These are phyloP conservation scores for Fusarium sp. DNA, from an alignment of 2,329 filamentous ascomycete species.

Conservation along the genomic window DNA sequence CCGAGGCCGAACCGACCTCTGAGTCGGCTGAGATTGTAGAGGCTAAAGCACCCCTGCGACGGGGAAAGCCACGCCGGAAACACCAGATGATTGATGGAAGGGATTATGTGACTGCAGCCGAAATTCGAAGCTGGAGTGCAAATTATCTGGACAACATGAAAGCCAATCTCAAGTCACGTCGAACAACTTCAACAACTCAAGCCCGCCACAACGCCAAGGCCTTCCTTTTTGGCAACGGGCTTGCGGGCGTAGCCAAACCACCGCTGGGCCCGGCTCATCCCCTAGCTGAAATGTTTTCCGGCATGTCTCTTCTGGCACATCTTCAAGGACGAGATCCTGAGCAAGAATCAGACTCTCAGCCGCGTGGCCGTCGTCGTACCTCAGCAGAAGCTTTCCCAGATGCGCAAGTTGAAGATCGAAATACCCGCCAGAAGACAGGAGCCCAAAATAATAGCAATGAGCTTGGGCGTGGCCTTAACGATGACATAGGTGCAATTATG, in stretches of 20 bases:
- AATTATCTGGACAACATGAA: conserved; percentile 68
- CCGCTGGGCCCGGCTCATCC: conserved; percentile 53
- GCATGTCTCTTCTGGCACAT: conserved; percentile 54
- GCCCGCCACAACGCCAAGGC: conserved; percentile 54
- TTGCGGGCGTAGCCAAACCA: conserved; percentile 46
- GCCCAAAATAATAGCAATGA: conserved; percentile 40
- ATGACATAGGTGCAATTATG: conserved; percentile 46
- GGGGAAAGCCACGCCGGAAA: conserved; percentile 44
- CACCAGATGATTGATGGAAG: conserved; percentile 48
- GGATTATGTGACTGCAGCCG: conserved; percentile 52
- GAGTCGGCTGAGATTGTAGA: conserved; percentile 39
- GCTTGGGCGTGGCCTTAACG: conserved; percentile 43
- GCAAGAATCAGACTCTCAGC: conserved; percentile 26
- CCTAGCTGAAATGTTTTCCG: conserved; percentile 59
- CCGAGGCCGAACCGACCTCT: conserved; percentile 36
- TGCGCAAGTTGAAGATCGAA: conserved; percentile 51
- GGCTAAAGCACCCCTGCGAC: conserved; percentile 35
- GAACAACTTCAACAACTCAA: conserved; percentile 48
- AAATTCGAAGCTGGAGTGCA: conserved; percentile 56
- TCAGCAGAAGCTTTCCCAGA: conserved; percentile 59
- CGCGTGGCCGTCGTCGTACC: conserved; percentile 54
- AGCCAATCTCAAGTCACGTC: conserved; percentile 44
- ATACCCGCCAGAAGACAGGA: conserved; percentile 53
- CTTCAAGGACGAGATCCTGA: conserved; percentile 45
- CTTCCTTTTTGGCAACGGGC: conserved; percentile 50